Evolutionary conservation across 169 alveolate genomes (phyloP).

Genomic region (Eimeria sp.): DNA sequence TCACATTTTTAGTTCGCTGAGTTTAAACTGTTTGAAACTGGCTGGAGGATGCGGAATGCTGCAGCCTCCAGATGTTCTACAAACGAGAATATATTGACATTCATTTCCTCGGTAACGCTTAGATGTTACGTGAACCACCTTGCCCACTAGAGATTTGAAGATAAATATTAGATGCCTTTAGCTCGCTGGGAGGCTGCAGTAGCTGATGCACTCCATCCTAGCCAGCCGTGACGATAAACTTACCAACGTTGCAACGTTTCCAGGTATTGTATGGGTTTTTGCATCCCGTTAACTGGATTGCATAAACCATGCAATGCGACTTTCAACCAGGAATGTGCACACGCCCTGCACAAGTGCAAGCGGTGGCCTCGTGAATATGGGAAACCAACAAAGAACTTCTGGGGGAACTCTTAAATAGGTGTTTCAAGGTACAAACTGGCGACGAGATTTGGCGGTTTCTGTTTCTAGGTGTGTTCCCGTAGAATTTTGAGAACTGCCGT

Average conservation of each 20-base stretch:
- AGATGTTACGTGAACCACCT: neutral
- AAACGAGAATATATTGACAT: neutral
- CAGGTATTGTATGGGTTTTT: no score
- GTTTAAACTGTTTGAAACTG: neutral
- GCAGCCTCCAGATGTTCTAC: neutral
- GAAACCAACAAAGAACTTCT: neutral
- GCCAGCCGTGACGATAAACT: neutral
- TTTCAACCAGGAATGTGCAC: neutral
- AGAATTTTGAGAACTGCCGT: neutral
- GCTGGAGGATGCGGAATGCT: neutral
- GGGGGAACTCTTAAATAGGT: neutral
- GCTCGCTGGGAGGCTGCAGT: neutral
- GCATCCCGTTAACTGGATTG: neutral
- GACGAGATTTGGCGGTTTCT: no score
- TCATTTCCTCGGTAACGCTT: neutral
- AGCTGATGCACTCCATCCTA: neutral
- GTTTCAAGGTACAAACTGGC: neutral
- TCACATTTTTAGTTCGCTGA: neutral
- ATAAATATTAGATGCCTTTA: neutral
- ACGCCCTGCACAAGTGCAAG: neutral
- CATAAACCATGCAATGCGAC: neutral
- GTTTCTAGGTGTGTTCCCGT: neutral
- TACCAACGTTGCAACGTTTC: neutral
- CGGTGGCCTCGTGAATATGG: neutral
- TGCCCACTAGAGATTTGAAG: neutral